Base-by-base conservation (phyloP, 2,329 filamentous ascomycete genomes). In the Cordyceps cicadae region DNA sequence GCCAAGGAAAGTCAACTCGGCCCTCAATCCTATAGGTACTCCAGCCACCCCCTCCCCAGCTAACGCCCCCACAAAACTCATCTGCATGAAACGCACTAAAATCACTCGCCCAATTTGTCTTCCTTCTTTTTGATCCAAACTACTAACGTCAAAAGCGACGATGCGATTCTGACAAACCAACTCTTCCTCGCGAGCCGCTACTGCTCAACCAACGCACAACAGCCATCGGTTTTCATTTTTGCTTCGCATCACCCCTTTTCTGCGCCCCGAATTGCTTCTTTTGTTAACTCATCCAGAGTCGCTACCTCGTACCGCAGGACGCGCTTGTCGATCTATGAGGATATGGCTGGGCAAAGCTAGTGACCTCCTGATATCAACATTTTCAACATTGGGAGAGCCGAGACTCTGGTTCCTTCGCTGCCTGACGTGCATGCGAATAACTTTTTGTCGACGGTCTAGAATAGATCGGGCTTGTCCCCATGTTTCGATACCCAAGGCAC, bases 41-140 rank as follows among this genome's bases (percentile, higher is more conserved):
- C 39, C 39, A 43, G 14, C 39, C 39, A 43, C 39, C 14, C 14
- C 37, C 37, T 34, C 15, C 26, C 45, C 17, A 11, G n/a, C 41
- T 48, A 46, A 49, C 54, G 15, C 54, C 54, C 45, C 54, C 45
- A 34, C 55, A 14, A 21, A 24, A 34, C 46, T 26, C 46, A 50
- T 51, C 55, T 49, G 26, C 11, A 19, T 60, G 58, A 60, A 60
- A 60, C 58, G 58, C 58, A 50, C 58, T 60, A 60, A 60, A 54
- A 17, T 21, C 34, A 34, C 26, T 39, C 29, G 32, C 15, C 43
- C 32, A 37, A 5, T 29, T 48, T 34, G 43, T 37, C 0, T 37
- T 29, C 17, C 21, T 49, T n/a, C 26, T 43, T 37, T 15, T 46
- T n/a, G n/a, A 41, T 24, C 17, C 5, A 5, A 17, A 43, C 51